Evolutionary conservation across 2,329 filamentous ascomycete genomes (phyloP), one percentile per base, ranked within the genome.

Genomic region (Clarireedia monteithiana): DNA sequence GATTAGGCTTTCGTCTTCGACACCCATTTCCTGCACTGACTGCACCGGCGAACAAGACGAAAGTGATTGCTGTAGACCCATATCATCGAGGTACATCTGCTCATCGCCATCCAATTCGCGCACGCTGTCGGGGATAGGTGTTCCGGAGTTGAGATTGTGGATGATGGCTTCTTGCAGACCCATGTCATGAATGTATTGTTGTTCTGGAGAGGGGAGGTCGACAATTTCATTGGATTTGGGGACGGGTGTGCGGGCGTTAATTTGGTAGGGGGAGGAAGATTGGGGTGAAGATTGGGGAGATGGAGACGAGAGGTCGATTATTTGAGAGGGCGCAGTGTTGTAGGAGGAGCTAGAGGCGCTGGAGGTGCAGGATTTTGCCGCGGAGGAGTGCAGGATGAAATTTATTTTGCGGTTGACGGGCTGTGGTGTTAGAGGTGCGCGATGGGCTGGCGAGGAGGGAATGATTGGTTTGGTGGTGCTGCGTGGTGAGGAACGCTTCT

Each of bases 221-320:
- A 14, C 6, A 4, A 46, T 27, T 26, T 46, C 20, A 10, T 24
- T 6, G 10, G 44, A 24, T 24, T 14, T 46, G 9, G 44, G 44
- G 4, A 27, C 26, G 6, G 44, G 44, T 12, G 44, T 46, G 44
- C 20, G 12, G 9, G 44, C 20, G 6, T 46, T 48, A 26, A 34
- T 26, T 10, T 17, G 30, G 23, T 48, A 36, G 10, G 47, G 47
- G 15, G 47, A 34, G 47, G 9, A 15, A 7, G 46, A 48, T 45
- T 5, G 26, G 14, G 20, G 23, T 47, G 24, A 30, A 26, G 10
- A 9, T 4, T 7, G 10, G 14, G 47, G 47, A n/a, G 53, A 26
- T 1, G 53, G 48, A 23, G 52, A 55, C 4, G 46, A 50, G 5
- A 55, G 47, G 36, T 55, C 47, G 23, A 55, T 55, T 12, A 55